Evolutionary conservation across 768 basidiomycete species (phyloP).

Genomic region (Tricholoma bakamatsutake): DNA sequence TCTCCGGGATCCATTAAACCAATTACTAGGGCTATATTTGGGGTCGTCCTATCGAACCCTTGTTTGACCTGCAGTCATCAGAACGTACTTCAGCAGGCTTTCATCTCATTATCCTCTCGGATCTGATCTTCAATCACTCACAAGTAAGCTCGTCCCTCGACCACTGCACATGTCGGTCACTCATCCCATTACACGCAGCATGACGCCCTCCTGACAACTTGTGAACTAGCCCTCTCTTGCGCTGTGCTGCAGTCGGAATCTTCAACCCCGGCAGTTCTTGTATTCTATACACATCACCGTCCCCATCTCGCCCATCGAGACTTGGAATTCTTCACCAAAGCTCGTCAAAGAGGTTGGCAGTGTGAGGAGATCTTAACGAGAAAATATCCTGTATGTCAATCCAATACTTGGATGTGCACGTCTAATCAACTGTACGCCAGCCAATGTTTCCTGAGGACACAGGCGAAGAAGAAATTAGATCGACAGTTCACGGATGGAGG

Average conservation of each 20-base stretch:
- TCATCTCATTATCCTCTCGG: conserved; percentile 83
- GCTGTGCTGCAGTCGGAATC: conserved; percentile 3
- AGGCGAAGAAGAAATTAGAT: conserved; percentile 70
- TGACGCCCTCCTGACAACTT: conserved; percentile 71
- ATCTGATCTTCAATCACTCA: conserved; percentile 93
- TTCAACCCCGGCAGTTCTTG: conserved; percentile 41
- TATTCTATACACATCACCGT: conserved; percentile 87
- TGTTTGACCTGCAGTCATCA: conserved; percentile 30
- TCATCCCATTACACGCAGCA: conserved; percentile 43
- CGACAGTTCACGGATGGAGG: conserved; percentile 84
- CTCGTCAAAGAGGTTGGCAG: conserved; percentile 57
- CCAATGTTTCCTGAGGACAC: conserved; percentile 89
- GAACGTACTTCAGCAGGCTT: conserved; percentile 34
- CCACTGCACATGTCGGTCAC: not conserved
- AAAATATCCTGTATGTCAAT: conserved; percentile 50
- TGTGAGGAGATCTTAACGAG: conserved; percentile 65
- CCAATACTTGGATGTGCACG: not conserved
- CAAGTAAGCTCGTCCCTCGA: conserved; percentile 43
- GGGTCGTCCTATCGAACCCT: conserved; percentile 51
- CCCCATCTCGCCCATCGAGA: conserved; percentile 81
- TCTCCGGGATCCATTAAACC: not conserved
- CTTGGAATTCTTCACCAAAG: conserved; percentile 73
- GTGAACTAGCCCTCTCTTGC: conserved; percentile 39
- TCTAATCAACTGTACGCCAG: conserved; percentile 28
- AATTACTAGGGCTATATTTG: conserved; percentile 71